These are phyloP conservation scores for Penicillium robsamsonii DNA, from an alignment of 495 filamentous ascomycete genomes.

Conservation along the genomic window DNA sequence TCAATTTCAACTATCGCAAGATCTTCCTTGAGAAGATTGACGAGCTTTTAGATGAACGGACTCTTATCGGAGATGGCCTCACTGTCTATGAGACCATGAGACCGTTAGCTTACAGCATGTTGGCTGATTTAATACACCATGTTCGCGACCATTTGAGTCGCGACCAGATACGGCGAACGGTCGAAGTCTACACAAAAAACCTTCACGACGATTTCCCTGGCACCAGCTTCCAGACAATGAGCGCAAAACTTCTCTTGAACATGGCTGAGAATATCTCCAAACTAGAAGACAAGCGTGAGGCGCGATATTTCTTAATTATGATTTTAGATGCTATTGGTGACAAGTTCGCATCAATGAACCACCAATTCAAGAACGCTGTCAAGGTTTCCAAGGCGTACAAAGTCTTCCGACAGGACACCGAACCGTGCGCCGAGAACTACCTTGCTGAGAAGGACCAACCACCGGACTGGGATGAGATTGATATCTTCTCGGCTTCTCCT, in stretches of 20 bases:
- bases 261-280: constrained; percentile 97
- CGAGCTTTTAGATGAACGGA: constrained; percentile 88
- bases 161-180: constrained; percentile 89
- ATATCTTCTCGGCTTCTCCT: constrained; percentile 93
- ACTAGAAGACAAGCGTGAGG: constrained; percentile 85
- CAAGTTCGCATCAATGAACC: constrained; percentile 97
- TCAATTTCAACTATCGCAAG: constrained; percentile 97
- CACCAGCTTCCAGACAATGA: constrained; percentile 99
- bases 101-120: constrained; percentile 95
- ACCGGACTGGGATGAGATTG: constrained; percentile 95
- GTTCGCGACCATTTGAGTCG: constrained; percentile 79
- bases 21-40: constrained; percentile 95
- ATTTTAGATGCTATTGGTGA: constrained; percentile 96
- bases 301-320: constrained; percentile 93
- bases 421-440: constrained; percentile 66
- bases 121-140: constrained; percentile 96
- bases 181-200: constrained; percentile 96
- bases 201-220: constrained; percentile 94
- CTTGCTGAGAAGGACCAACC: constrained; percentile 74
- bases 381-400: constrained; percentile 82
- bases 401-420: constrained; percentile 57
- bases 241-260: constrained; percentile 92
- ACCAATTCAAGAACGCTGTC: constrained; percentile 89
- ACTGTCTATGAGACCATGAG: constrained; percentile 97
- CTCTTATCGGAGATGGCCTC: constrained; percentile 89